Percentiles rank a stretch among this genome's conserved stretches.
These are phyloP conservation scores for Mycotypha africana DNA, from an alignment of 371 early-diverging fungal genomes.

Conservation along the genomic window DNA sequence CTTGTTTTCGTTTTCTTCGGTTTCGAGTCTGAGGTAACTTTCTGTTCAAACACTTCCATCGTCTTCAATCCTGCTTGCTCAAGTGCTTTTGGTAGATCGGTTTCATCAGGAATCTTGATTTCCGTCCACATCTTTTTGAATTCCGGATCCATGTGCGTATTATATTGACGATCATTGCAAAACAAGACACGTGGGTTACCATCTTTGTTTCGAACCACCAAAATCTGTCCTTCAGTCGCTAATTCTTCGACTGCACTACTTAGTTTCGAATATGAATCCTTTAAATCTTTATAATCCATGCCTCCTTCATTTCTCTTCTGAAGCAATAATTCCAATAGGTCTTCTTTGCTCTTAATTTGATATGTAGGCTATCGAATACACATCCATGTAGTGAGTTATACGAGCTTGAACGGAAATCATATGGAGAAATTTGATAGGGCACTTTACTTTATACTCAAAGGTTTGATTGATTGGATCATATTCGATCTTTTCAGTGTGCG, in stretches of 20 bases:
- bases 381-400: too few species aligned
- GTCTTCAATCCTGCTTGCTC: slow-evolving; percentile 70
- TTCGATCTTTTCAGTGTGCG: slow-evolving; percentile 60
- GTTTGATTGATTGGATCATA: slow-evolving; percentile 52
- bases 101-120: slow-evolving; percentile 71
- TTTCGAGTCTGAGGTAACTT: slow-evolving; percentile 54
- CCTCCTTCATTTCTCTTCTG: slow-evolving; percentile 60
- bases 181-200: slow-evolving; percentile 66
- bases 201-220: slow-evolving; percentile 76
- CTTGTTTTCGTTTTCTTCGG: slow-evolving; percentile 60
- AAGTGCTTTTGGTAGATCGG: slow-evolving; percentile 67
- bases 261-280: slow-evolving; percentile 75
- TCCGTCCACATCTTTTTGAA: slow-evolving; percentile 73
- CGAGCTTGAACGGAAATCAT: too few species aligned
- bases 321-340: slow-evolving; percentile 61
- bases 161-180: slow-evolving; percentile 62
- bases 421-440: too few species aligned
- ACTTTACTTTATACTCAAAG: slow-evolving; percentile 63
- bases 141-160: slow-evolving; percentile 65
- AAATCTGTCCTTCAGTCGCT: slow-evolving; percentile 58
- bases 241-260: slow-evolving; percentile 68
- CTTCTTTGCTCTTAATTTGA: slow-evolving; percentile 70
- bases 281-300: slow-evolving; percentile 73
- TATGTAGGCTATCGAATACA: slow-evolving; percentile 82
- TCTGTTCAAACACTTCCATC: slow-evolving; percentile 70